These are phyloP conservation scores for Pythium pectinolyticum DNA, from an alignment of 352 stramenopile genomes.

Conservation along the genomic window DNA sequence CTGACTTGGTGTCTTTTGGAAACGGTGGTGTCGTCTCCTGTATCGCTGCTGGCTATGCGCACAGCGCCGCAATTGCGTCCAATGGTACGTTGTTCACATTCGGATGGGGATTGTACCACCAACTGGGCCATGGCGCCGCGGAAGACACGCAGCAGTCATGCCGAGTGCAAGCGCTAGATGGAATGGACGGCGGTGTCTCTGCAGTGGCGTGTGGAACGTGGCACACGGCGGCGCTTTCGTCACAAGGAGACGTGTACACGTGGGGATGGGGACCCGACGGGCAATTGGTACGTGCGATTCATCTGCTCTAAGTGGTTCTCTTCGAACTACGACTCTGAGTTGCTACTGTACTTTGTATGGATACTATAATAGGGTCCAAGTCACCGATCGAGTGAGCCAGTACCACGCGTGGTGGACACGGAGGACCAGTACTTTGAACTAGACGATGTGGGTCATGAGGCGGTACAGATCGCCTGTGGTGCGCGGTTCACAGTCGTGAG, in stretches of 20 bases:
- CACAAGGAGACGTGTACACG: conserved; percentile 69
- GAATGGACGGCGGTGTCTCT: conserved; percentile 43
- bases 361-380: conserved; percentile 8
- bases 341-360: neutral
- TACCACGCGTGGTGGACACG: conserved; percentile 52
- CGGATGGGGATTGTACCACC: conserved; percentile 80
- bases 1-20: neutral
- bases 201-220: conserved; percentile 69
- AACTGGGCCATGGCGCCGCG: conserved; percentile 62
- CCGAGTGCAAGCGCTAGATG: conserved; percentile 45
- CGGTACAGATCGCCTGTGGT: conserved; percentile 47
- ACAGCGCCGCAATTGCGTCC: conserved; percentile 47
- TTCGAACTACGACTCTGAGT: neutral
- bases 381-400: conserved; percentile 28
- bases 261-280: conserved; percentile 76
- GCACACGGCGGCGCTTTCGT: conserved; percentile 69
- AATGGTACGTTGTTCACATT: conserved; percentile 55
- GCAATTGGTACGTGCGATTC: conserved; percentile 47
- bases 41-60: conserved; percentile 50
- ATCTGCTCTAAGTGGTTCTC: neutral
- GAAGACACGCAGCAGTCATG: conserved; percentile 34
- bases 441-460: conserved; percentile 31
- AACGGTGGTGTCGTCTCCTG: conserved; percentile 13
- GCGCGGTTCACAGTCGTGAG: conserved; percentile 51
- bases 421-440: conserved; percentile 24